Percentiles rank a stretch among this genome's conserved stretches.
Conservation (phyloP, 352 stramenopile genomes). For the Phytophthora cactorum region DNA sequence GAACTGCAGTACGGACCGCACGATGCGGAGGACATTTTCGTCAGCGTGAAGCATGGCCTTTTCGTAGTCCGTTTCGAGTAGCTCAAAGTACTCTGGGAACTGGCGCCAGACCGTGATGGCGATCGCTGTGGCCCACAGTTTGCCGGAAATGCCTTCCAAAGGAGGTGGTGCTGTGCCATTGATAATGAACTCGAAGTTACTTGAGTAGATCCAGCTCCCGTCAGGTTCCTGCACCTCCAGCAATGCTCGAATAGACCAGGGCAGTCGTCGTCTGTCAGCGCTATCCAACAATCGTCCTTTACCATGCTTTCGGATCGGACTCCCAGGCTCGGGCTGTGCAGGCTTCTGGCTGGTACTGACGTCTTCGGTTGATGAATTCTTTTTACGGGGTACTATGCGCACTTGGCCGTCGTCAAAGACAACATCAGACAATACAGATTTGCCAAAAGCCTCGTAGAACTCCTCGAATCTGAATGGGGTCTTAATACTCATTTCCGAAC, state of each 20-base stretch:
- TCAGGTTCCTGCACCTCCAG: constrained; percentile 59
- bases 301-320: constrained; percentile 16
- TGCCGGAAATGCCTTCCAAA: constrained; percentile 51
- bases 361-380: not conserved
- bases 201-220: constrained; percentile 69
- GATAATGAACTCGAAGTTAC: constrained; percentile 61
- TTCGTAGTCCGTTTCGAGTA: constrained; percentile 59
- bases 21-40: constrained; percentile 57
- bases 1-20: constrained; percentile 51
- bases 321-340: not conserved
- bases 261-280: constrained; percentile 37
- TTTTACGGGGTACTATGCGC: constrained; percentile 39
- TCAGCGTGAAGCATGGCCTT: constrained; percentile 70
- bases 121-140: constrained; percentile 69
- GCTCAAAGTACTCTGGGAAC: constrained; percentile 63
- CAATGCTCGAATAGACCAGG: constrained; percentile 49
- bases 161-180: constrained; percentile 50
- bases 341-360: not conserved
- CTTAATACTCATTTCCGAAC: constrained; percentile 19
- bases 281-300: constrained; percentile 40
- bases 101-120: constrained; percentile 62
- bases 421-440: constrained; percentile 56
- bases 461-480: constrained; percentile 61
- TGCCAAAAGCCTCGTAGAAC: constrained; percentile 71
- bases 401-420: constrained; percentile 47